These are phyloP conservation scores for Fusarium veterinarium DNA, from an alignment of 2,329 filamentous ascomycete genomes.

Conservation along the genomic window DNA sequence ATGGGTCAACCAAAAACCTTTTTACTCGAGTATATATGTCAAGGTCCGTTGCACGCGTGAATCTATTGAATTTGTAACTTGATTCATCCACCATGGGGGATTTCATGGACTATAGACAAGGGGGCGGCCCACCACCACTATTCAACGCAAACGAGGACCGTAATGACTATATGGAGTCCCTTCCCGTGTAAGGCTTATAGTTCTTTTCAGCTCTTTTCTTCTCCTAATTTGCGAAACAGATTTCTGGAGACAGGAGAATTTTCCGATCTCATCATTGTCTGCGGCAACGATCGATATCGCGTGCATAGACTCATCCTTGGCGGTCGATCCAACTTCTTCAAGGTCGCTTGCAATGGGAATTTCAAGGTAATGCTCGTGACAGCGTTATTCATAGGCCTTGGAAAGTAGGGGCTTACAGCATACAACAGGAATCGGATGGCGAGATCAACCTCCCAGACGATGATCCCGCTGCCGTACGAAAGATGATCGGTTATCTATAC, in stretches of 20 bases:
- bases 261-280: conserved; percentile 14
- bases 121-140: background rate
- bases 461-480: background rate
- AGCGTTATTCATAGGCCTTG: too few relatives aligned
- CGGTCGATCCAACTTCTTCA: conserved; percentile 7
- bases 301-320: conserved; percentile 13
- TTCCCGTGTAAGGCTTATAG: background rate
- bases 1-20: too few relatives aligned
- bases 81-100: background rate
- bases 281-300: background rate
- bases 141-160: background rate
- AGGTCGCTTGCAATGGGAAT: background rate
- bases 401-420: background rate
- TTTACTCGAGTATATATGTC: background rate
- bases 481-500: conserved; percentile 18
- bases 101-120: background rate
- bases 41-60: fast-evolving
- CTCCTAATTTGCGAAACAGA: background rate
- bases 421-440: background rate
- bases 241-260: fast-evolving
- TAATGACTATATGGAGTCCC: background rate
- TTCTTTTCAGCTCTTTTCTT: fast-evolving
- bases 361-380: background rate
- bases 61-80: background rate
- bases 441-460: conserved; percentile 9